Base-by-base conservation (phyloP, 257 asterid genomes). In the Nicotiana otophora region DNA sequence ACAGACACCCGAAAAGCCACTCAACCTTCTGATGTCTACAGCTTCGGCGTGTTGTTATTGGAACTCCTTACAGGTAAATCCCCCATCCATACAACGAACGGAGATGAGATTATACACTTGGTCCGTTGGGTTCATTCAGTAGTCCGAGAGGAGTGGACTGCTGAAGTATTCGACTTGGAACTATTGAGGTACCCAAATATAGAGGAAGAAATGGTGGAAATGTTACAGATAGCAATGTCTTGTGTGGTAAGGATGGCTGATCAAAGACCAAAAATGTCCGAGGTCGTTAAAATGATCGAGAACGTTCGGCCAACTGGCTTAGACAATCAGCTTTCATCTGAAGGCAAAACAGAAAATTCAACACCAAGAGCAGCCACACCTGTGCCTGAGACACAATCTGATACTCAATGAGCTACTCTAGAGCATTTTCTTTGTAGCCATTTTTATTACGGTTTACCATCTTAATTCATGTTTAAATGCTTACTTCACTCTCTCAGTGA, bases 51-150 rank as follows among this genome's bases (percentile, higher is more conserved):
- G 46, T 78, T 92, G 72, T 39, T 94, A 80, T 91, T 94, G 2
- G 98, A 94, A 69, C 92, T 94, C 9, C 92, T 94, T 62, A 94
- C 98, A 0, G 97, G 91, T 2, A 92, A 92, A 81, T 84, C 94
- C 48, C 96, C 98, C 1, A 87, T 94, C 80, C 96, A 92, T 16
- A 87, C 94, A 6, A 88, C 91, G 0, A 84, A 87, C 0, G 93
- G 96, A 7, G 94, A 91, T 34, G 98, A 92, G 86, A 83, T 92
- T 72, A 80, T 94, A 75, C 91, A 90, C 80, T 83, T 94, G 81
- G 98, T 94, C 7, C 83, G 96, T 54, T 94, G 98, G 98, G 97
- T 94, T 80, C 97, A 94, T 81, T 94, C 97, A 1, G 97, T 94
- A 0, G 98, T 94, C 14, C 82, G 98, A 16, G 98, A 94, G 84